A percentile compares a stretch with the other conserved stretches of the same genome.
Conservation (phyloP, 257 asterid species). For the Capsicum pubescens region DNA sequence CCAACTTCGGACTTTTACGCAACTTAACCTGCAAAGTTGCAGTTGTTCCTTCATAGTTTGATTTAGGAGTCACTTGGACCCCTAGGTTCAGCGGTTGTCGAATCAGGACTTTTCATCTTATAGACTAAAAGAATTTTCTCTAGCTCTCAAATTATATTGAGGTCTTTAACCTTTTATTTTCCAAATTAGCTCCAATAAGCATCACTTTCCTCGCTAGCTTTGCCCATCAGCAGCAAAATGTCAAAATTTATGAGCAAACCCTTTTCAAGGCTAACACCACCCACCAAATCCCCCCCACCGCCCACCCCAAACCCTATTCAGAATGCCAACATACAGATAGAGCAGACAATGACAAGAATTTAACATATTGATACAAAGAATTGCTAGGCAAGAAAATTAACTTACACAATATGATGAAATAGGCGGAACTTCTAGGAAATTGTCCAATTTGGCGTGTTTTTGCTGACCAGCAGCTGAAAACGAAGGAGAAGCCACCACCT, state of each 20-base stretch:
- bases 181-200: slow-evolving; percentile 5
- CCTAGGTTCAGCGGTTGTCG: neutral
- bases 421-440: slow-evolving; percentile 80
- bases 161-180: neutral
- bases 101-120: neutral
- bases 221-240: neutral
- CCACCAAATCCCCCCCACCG: neutral
- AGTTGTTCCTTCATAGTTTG: neutral
- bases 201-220: slow-evolving; percentile 3
- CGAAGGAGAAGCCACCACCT: slow-evolving; percentile 64
- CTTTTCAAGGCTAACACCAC: neutral
- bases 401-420: slow-evolving; percentile 88
- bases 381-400: slow-evolving; percentile 28
- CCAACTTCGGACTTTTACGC: neutral
- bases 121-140: neutral
- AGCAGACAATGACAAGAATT: slow-evolving; percentile 1
- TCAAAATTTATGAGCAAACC: neutral
- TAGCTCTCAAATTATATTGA: neutral
- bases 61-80: neutral
- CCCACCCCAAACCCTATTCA: no score
- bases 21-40: slow-evolving; percentile 12
- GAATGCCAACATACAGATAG: neutral
- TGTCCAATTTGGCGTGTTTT: slow-evolving; percentile 69
- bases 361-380: slow-evolving; percentile 24
- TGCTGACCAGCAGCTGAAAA: slow-evolving; percentile 55